phyloP scores from a whole-genome alignment of 1,284 basidiomycete species.

The Rugosomyces carneus region DNA sequence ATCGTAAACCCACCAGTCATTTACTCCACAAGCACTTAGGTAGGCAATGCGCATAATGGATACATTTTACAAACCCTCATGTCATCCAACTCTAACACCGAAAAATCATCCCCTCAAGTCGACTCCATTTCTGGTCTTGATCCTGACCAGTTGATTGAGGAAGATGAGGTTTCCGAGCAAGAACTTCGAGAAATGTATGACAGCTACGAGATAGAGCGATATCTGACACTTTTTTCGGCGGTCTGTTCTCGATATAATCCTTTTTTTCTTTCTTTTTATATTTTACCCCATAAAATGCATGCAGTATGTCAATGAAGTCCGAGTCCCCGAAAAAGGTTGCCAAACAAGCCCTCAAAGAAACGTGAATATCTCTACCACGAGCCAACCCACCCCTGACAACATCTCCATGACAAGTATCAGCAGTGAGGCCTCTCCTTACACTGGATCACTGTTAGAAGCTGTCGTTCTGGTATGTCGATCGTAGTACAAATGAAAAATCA shows the following conservation, averaged over 20 bases:
- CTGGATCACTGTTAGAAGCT: constrained; percentile 27
- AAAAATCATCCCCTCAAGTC: not conserved
- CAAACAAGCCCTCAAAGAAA: not conserved
- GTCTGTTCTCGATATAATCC: constrained; percentile 30
- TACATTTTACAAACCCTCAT: not conserved
- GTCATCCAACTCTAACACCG: not conserved
- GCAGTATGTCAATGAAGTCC: constrained; percentile 59
- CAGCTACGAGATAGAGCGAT: constrained; percentile 56
- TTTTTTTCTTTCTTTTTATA: no score
- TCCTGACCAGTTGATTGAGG: not conserved
- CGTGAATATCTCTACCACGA: not conserved
- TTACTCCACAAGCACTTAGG: not conserved
- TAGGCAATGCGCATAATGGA: not conserved
- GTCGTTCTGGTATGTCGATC: constrained; percentile 34
- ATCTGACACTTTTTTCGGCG: constrained; percentile 48
- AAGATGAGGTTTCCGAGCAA: constrained; percentile 27
- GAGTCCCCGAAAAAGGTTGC: constrained; percentile 22
- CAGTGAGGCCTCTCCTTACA: not conserved
- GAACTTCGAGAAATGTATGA: constrained; percentile 54
- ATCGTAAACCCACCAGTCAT: not conserved
- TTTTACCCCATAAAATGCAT: no score
- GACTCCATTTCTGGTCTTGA: not conserved
- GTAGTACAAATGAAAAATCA: not conserved
- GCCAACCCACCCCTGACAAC: no score
- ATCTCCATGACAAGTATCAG: no score